These are phyloP conservation scores for Starmerella vaccinii DNA, from an alignment of 805 yeast species.

Conservation along the genomic window DNA sequence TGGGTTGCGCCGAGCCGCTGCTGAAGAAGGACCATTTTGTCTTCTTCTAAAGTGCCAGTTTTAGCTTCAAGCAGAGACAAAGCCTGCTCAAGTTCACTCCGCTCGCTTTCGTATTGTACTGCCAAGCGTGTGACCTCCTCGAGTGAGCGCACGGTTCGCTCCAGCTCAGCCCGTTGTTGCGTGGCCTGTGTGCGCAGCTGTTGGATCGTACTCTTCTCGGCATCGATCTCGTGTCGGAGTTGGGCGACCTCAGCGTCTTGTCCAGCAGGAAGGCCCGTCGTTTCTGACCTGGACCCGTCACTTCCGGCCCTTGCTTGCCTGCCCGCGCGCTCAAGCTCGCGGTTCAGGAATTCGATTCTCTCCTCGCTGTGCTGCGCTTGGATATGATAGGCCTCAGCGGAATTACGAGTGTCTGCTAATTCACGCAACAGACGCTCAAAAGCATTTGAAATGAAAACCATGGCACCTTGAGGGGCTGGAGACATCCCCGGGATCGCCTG, in stretches of 20 bases:
- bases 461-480: conserved; percentile 19
- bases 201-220: conserved; percentile 19
- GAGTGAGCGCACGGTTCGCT: conserved; percentile 27
- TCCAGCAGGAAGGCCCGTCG: background rate
- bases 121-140: conserved; percentile 34
- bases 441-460: conserved; percentile 15
- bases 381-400: conserved; percentile 18
- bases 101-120: conserved; percentile 31
- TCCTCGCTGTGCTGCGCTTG: conserved; percentile 21
- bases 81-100: conserved; percentile 16
- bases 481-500: conserved; percentile 16
- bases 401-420: conserved; percentile 11
- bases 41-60: conserved; percentile 24
- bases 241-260: conserved; percentile 7
- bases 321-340: conserved; percentile 6
- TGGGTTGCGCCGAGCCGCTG: conserved; percentile 14
- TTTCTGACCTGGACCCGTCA: background rate
- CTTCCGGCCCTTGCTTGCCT: background rate
- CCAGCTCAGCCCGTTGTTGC: conserved; percentile 29
- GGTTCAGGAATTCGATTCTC: conserved; percentile 15
- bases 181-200: conserved; percentile 29
- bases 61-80: conserved; percentile 24
- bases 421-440: conserved; percentile 20
- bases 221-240: conserved; percentile 12
- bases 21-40: conserved; percentile 20